Base-by-base conservation (phyloP, 2,329 filamentous ascomycete species). In the Rhynchosporium secalis region DNA sequence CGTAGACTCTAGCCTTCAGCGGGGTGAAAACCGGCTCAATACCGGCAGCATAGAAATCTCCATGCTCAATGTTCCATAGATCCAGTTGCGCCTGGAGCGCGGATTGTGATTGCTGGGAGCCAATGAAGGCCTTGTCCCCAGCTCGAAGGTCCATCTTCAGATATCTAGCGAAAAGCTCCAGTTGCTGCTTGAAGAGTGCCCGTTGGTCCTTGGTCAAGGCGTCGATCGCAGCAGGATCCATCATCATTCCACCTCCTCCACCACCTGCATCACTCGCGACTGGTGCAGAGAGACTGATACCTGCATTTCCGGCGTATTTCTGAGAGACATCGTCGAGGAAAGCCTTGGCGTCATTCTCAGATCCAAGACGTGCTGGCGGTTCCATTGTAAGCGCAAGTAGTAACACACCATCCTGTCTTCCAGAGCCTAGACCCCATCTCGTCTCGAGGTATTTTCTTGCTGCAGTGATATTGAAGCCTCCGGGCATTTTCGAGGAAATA, bases 401-500 rank as follows among this genome's bases (percentile, higher is more conserved):
- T 65, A 99, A 81, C 55, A 91, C 91, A 71, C 93, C 92, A 75
- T 99, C 95, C 75, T 99, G 95, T 72, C 95, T 85, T 33, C 95
- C 95, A 29, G 88, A 75, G 3, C 83, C 91, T 62, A 99, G 81
- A 61, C 95, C 95, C 92, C 94, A 99, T 76, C 92, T 86, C 15
- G 90, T 92, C 79, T 97, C 94, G 49, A 99, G 80, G 74, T 99
- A 96, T 79, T 99, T 99, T 73, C 95, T 86, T 52, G 96, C 91
- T 12, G 92, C 84, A 73, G 94, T 98, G 76, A 98, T 98, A 77
- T 98, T 99, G 86, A 99, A 99, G 66, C 95, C 95, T 80, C 94
- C 95, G 54, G 95, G 95, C 95, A 99, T 99, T 80, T 99, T 99
- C 36, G 95, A 97, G 1, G 95, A 98, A 48, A 99, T 95, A 75